Evolutionary conservation across 2,329 filamentous ascomycete species (phyloP).

Genomic region (Sporothrix inflata): DNA sequence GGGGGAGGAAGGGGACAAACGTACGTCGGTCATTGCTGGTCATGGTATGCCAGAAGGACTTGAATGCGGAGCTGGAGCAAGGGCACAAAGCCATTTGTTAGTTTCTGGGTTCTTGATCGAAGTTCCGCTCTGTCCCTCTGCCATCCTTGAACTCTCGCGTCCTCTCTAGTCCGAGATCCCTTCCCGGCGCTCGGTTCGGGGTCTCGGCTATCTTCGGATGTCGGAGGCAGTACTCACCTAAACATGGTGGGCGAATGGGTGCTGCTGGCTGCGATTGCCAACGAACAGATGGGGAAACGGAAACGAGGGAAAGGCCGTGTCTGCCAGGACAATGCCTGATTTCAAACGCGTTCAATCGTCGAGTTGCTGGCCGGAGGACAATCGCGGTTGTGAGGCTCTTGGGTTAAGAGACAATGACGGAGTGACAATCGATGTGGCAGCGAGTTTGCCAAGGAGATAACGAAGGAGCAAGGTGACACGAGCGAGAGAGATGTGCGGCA

Average conservation of each 20-base stretch:
- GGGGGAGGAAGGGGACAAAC: constrained; percentile 39
- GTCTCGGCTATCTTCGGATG: not conserved
- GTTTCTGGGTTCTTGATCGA: not conserved
- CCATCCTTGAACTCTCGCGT: not conserved
- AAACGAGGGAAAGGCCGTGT: not conserved
- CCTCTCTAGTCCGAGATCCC: not conserved
- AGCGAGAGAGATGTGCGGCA: not conserved
- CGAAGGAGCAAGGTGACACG: not conserved
- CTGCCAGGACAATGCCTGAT: not conserved
- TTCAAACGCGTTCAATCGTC: not conserved
- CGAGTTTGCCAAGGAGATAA: not conserved
- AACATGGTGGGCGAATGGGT: constrained; percentile 25
- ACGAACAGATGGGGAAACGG: constrained; percentile 8
- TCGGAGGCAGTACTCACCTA: constrained; percentile 24
- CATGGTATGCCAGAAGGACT: constrained; percentile 94
- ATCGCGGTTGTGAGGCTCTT: not conserved
- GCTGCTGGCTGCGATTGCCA: constrained; percentile 18
- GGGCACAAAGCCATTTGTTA: constrained; percentile 12
- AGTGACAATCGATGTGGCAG: not conserved
- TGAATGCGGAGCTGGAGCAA: constrained; percentile 65
- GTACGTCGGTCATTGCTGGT: constrained; percentile 71
- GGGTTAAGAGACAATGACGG: not conserved
- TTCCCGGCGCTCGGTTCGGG: not conserved
- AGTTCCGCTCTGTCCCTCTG: not conserved
- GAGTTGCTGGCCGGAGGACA: not conserved